Evolutionary conservation across 2,329 filamentous ascomycete species (phyloP).

Genomic region (Alternaria sp.): DNA sequence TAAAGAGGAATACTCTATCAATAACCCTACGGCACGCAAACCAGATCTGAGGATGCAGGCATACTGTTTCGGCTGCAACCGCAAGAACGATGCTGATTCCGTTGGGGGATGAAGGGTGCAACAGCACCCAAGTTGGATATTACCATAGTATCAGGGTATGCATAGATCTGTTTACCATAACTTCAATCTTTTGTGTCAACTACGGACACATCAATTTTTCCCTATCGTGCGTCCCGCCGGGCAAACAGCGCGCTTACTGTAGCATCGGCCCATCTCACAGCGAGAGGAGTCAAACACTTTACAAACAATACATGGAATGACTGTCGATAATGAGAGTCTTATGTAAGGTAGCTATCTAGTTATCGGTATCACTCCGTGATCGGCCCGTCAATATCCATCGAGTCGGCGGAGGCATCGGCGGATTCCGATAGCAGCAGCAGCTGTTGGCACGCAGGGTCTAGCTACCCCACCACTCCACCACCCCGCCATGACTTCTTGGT

Average conservation of each 20-base stretch:
- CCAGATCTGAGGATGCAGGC: not conserved
- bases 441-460: slow-evolving; percentile 14
- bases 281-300: not conserved
- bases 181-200: not conserved
- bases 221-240: not conserved
- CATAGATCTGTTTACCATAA: slow-evolving; percentile 6
- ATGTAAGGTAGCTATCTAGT: slow-evolving; percentile 3
- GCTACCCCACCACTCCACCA: slow-evolving; percentile 20
- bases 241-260: not conserved
- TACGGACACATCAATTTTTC: not conserved
- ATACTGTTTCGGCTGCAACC: not conserved
- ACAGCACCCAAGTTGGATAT: slow-evolving; percentile 2
- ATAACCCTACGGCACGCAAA: not conserved
- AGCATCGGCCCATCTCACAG: not conserved
- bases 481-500: slow-evolving; percentile 15
- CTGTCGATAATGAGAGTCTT: not conserved
- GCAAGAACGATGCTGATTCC: not conserved
- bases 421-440: slow-evolving; percentile 15
- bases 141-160: slow-evolving; percentile 1
- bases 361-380: slow-evolving; percentile 16
- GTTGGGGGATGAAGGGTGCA: not conserved
- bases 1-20: not conserved
- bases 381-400: slow-evolving; percentile 18
- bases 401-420: slow-evolving; percentile 12
- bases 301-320: not conserved